phyloP scores from a whole-genome alignment of 495 filamentous ascomycete species.

The Baudoinia panamericana region DNA sequence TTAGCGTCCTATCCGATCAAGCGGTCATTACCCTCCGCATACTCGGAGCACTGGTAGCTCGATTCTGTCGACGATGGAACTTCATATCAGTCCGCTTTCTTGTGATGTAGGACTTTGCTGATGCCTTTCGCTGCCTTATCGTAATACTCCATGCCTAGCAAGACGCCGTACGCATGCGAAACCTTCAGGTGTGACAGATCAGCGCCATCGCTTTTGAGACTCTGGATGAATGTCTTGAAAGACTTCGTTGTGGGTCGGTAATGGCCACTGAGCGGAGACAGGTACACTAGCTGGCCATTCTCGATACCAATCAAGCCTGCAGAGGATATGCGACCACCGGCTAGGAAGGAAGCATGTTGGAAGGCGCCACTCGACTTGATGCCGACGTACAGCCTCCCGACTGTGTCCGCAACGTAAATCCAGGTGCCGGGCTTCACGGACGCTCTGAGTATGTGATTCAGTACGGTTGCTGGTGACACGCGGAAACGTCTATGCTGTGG shows the following conservation, averaged over 20 bases:
- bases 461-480: slow-evolving; percentile 51
- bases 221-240: slow-evolving; percentile 66
- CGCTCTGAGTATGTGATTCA: slow-evolving; percentile 58
- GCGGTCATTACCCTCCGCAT: too few species aligned
- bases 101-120: slow-evolving; percentile 26
- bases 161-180: slow-evolving; percentile 61
- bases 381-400: slow-evolving; percentile 72
- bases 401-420: slow-evolving; percentile 66
- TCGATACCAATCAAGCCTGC: slow-evolving; percentile 76
- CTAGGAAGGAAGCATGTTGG: slow-evolving; percentile 77
- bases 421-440: slow-evolving; percentile 64
- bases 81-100: too few species aligned
- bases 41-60: too few species aligned
- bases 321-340: slow-evolving; percentile 68
- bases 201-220: slow-evolving; percentile 54
- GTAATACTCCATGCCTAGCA: slow-evolving; percentile 72
- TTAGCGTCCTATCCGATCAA: too few species aligned
- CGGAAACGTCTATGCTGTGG: slow-evolving; percentile 49
- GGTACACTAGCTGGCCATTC: slow-evolving; percentile 51
- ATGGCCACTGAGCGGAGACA: slow-evolving; percentile 56
- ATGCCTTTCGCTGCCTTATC: slow-evolving; percentile 42
- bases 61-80: too few species aligned
- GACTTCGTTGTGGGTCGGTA: slow-evolving; percentile 70
- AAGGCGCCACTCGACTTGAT: slow-evolving; percentile 80
- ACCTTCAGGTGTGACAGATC: slow-evolving; percentile 68